Evolutionary conservation across 352 stramenopile genomes (phyloP).

Genomic region (Phytophthora chlamydospora): DNA sequence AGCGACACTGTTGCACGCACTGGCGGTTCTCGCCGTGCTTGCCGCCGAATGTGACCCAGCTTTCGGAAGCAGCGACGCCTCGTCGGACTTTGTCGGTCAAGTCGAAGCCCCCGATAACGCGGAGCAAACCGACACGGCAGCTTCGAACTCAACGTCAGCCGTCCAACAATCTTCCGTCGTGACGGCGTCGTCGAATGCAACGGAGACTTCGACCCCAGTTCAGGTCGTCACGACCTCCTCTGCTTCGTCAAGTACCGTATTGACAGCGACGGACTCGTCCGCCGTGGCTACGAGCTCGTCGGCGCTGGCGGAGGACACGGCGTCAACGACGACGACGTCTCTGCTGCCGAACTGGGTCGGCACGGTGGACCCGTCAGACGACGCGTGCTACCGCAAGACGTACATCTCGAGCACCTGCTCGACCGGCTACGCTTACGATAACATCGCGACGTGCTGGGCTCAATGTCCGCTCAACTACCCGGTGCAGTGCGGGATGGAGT

Average conservation of each 20-base stretch:
- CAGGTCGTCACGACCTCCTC: conserved; percentile 5
- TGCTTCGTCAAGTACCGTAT: not conserved
- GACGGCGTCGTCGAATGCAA: not conserved
- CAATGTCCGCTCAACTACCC: conserved; percentile 75
- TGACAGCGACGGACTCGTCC: not conserved
- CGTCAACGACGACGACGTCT: conserved; percentile 13
- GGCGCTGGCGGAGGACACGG: conserved; percentile 11
- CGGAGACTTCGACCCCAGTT: conserved; percentile 1
- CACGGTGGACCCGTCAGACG: conserved; percentile 28
- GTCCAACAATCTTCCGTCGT: not conserved
- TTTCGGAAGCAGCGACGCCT: conserved; percentile 12
- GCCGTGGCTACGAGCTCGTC: not conserved
- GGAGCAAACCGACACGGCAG: not conserved
- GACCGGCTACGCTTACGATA: conserved; percentile 54
- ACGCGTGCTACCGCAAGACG: conserved; percentile 59
- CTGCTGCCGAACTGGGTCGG: conserved; percentile 40
- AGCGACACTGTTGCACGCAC: conserved; percentile 9
- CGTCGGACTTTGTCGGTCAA: conserved; percentile 10
- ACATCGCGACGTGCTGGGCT: conserved; percentile 71
- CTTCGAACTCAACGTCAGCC: conserved; percentile 13
- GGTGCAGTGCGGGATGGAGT: conserved; percentile 75
- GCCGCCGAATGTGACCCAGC: conserved; percentile 20
- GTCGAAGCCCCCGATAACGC: not conserved
- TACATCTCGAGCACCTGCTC: conserved; percentile 44
- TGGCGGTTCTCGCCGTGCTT: conserved; percentile 6